phyloP scores from a whole-genome alignment of 1,284 basidiomycete genomes.

The Rhizopogon hawkerae region DNA sequence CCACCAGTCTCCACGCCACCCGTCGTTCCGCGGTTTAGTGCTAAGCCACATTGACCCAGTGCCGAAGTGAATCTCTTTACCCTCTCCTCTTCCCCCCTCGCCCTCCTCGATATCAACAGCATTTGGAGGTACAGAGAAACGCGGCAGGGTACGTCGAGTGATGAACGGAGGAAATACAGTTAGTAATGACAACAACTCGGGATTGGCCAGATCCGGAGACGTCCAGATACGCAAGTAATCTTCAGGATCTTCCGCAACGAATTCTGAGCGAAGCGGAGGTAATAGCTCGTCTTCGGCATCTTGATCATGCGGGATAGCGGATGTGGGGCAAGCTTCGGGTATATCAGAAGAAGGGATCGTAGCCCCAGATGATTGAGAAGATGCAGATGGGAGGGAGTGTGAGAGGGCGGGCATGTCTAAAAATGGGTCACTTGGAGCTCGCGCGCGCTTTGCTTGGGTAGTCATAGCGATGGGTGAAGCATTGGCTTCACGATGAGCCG shows the following conservation, averaged over 20 bases:
- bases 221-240: slow-evolving; percentile 64
- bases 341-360: slow-evolving; percentile 29
- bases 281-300: slow-evolving; percentile 30
- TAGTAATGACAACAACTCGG: slow-evolving; percentile 54
- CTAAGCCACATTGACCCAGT: slow-evolving; percentile 69
- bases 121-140: slow-evolving; percentile 39
- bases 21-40: slow-evolving; percentile 42
- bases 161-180: slow-evolving; percentile 65
- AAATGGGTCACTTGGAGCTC: slow-evolving; percentile 73
- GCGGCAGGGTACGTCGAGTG: slow-evolving; percentile 51
- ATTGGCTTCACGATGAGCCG: slow-evolving; percentile 28
- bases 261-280: slow-evolving; percentile 27
- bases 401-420: slow-evolving; percentile 58
- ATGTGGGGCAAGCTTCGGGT: slow-evolving; percentile 34
- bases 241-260: slow-evolving; percentile 36
- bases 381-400: slow-evolving; percentile 37
- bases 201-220: slow-evolving; percentile 58
- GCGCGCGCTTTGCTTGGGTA: slow-evolving; percentile 48
- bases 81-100: slow-evolving; percentile 42
- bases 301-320: slow-evolving; percentile 22
- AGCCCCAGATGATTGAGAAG: slow-evolving; percentile 48
- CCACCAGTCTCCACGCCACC: slow-evolving; percentile 71
- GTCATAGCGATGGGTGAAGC: slow-evolving; percentile 32
- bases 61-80: slow-evolving; percentile 52
- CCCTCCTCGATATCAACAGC: slow-evolving; percentile 57